Evolutionary conservation across 306 rosid species (phyloP).

Genomic region (Cucurbita maxima): DNA sequence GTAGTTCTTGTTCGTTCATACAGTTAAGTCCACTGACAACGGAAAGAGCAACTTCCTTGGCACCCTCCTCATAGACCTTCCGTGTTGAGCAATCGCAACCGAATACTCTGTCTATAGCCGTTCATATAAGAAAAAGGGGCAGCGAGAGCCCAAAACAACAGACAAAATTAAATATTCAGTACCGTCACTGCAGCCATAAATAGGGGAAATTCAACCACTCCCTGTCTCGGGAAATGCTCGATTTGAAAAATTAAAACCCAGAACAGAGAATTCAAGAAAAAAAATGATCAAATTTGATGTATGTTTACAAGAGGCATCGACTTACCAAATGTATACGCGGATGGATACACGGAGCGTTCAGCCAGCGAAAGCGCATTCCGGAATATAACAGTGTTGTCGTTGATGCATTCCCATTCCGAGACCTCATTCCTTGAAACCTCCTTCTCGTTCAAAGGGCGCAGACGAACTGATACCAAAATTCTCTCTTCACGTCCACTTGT

Average conservation of each 20-base stretch:
- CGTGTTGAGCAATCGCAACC: slow-evolving; percentile 63
- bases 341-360: slow-evolving; percentile 89
- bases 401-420: slow-evolving; percentile 93
- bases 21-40: slow-evolving; percentile 87
- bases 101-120: slow-evolving; percentile 63
- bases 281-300: neutral
- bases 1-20: slow-evolving; percentile 25
- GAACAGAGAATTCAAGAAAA: neutral
- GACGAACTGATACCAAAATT: slow-evolving; percentile 73
- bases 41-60: slow-evolving; percentile 84
- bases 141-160: slow-evolving; percentile 11
- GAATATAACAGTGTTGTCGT: slow-evolving; percentile 60
- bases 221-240: neutral
- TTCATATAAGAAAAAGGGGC: slow-evolving; percentile 10
- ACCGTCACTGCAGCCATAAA: neutral
- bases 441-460: slow-evolving; percentile 75
- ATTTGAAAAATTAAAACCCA: neutral
- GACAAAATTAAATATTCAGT: neutral
- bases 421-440: slow-evolving; percentile 57
- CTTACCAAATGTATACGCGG: slow-evolving; percentile 88
- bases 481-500: slow-evolving; percentile 35
- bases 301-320: slow-evolving; percentile 1
- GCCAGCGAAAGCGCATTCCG: slow-evolving; percentile 77
- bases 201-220: neutral
- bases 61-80: slow-evolving; percentile 81